Percentiles rank a stretch among this genome's conserved stretches.
Evolutionary conservation across 2,329 filamentous ascomycete genomes (phyloP).

Genomic region (Colletotrichum ledebouriae): DNA sequence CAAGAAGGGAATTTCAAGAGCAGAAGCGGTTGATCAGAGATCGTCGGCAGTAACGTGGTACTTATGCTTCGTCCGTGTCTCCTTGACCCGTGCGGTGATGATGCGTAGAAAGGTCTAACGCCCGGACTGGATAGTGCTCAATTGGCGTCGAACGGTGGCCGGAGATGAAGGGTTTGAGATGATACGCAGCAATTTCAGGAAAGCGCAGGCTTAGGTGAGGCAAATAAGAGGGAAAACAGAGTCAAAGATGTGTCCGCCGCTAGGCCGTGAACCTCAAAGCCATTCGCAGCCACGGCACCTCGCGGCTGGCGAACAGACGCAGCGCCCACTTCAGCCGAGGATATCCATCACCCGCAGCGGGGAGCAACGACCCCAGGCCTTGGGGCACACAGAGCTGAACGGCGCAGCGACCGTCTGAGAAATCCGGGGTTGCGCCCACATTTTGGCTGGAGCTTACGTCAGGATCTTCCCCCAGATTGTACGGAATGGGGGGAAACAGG

Average conservation of each 20-base stretch:
- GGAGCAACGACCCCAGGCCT: slow-evolving; percentile 18
- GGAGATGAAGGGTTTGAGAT: slow-evolving; percentile 20
- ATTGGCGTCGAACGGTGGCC: slow-evolving; percentile 26
- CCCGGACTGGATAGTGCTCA: slow-evolving; percentile 30
- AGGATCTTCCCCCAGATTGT: slow-evolving; percentile 26
- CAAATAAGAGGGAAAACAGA: slow-evolving; percentile 17
- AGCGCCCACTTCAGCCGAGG: slow-evolving; percentile 44
- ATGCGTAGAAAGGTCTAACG: slow-evolving; percentile 13
- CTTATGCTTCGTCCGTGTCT: slow-evolving; percentile 34
- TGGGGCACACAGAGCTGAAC: slow-evolving; percentile 21
- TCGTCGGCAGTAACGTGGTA: slow-evolving; percentile 28
- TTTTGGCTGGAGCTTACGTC: slow-evolving; percentile 35
- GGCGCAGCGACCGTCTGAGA: slow-evolving; percentile 9
- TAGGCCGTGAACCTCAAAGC: slow-evolving; percentile 42
- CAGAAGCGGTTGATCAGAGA: slow-evolving; percentile 15
- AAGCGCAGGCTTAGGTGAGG: neutral
- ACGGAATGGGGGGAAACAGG: neutral
- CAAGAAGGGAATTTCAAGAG: slow-evolving; percentile 5
- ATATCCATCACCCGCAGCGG: slow-evolving; percentile 44
- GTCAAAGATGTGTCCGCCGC: slow-evolving; percentile 32
- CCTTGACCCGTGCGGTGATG: slow-evolving; percentile 25
- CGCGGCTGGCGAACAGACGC: slow-evolving; percentile 40
- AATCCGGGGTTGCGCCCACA: slow-evolving; percentile 30
- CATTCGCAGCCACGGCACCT: slow-evolving; percentile 41
- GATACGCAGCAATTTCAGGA: slow-evolving; percentile 11